Percentiles rank a stretch among this genome's conserved stretches.
phyloP scores from a whole-genome alignment of 352 stramenopile species.

The Globisporangium orthogonon region DNA sequence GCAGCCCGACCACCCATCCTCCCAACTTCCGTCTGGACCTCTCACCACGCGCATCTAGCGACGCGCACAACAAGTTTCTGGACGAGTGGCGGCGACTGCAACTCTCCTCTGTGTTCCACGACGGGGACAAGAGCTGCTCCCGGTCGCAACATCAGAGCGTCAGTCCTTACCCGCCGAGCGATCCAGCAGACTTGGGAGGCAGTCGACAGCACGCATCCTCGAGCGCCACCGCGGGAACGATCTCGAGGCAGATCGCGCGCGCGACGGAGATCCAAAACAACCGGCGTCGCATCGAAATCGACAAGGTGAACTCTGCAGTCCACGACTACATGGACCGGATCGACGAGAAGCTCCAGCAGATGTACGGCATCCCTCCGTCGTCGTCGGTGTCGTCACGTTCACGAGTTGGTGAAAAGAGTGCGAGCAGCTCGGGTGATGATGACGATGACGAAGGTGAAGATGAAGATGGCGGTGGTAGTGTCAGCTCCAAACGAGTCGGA shows the following conservation, averaged over 20 bases:
- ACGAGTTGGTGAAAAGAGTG: neutral
- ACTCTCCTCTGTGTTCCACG: conserved; percentile 7
- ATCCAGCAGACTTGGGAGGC: neutral
- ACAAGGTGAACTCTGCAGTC: conserved; percentile 65
- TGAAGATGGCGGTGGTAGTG: neutral
- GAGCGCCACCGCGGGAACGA: neutral
- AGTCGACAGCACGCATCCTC: neutral
- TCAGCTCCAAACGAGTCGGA: neutral
- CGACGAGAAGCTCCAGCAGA: conserved; percentile 69
- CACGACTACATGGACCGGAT: conserved; percentile 82
- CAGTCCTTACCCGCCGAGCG: neutral
- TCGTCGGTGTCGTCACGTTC: conserved; percentile 10
- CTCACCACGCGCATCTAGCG: conserved; percentile 1
- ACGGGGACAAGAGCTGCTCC: neutral
- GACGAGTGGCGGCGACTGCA: conserved; percentile 12
- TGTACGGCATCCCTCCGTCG: conserved; percentile 70
- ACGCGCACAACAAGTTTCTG: conserved; percentile 11
- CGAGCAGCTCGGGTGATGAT: neutral
- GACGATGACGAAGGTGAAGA: neutral
- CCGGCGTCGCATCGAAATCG: conserved; percentile 35
- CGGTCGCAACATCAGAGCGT: neutral
- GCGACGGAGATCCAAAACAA: conserved; percentile 15
- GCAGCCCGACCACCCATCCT: neutral
- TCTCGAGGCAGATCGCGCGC: conserved; percentile 5
- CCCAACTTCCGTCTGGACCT: neutral